Base-by-base conservation (phyloP, 306 rosid genomes). In the Lupinus albus region DNA sequence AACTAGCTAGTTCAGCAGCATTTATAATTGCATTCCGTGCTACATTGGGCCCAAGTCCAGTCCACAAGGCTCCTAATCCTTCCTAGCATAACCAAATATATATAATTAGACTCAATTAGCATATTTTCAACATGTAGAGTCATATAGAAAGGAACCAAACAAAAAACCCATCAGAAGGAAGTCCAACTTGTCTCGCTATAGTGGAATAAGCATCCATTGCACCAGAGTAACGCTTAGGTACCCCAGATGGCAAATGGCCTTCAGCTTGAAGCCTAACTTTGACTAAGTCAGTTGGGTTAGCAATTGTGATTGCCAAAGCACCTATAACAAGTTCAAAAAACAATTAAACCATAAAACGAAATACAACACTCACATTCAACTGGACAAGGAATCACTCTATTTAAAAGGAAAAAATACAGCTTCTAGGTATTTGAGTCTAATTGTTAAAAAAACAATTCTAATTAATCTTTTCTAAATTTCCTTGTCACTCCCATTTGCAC, bases 1-100 rank as follows among this genome's bases (percentile, higher is more conserved):
- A 93, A 81, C 99, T 93, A 67, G 99, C 97, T 71, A 93, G 85
- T 70, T 93, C 97, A 46, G 99, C 99, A 61, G 99, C 99, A 81
- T 90, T 93, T 73, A 93, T 77, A 54, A 85, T 88, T 65, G 97
- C 96, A 83, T 93, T 93, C 57, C 96, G 78, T 53, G 97, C 87
- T 51, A 90, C 50, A 76, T 93, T 93, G 32, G 99, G 96, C 63
- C 96, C 99, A 60, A 90, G 82, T 49, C 99, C 97, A 74, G 99
- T 93, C 99, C 99, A 93, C 64, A 93, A 84, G 14, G 96, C 95
- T 62, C 69, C 80, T 50, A 90, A 38, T 55, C 99, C 97, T 90
- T 93, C 99, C 99, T 93, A 77, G 35, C 68, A 59, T 54, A 63
- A 17, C 30, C 36, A 46, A 75, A 51, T 17, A 8, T 61, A 53